Evolutionary conservation across 2,329 filamentous ascomycete genomes (phyloP), one percentile per base, ranked within the genome.

Genomic region (Trichoderma atroviride): DNA sequence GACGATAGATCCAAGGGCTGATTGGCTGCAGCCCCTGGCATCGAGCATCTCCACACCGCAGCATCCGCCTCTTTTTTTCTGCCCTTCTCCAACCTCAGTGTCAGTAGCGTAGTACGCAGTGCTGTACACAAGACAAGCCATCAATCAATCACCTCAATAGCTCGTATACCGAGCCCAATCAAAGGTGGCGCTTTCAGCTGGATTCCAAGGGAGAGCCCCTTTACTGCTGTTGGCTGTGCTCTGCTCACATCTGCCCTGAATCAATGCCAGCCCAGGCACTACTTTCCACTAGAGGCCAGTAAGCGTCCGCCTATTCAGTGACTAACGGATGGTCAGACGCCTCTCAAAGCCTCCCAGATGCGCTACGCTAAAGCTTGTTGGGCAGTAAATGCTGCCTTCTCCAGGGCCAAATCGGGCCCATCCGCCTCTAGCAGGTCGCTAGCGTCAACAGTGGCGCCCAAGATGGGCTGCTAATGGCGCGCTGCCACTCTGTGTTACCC

Each of bases 21-120:
- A 66, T 66, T 58, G 63, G 63, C 53, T 43, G 63, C 63, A 50
- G 53, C 53, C 63, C 63, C 63, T 62, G 43, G 59, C 55, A 22
- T 57, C 19, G 27, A 29, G 29, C 31, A 50, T 35, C 43, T 29
- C 59, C 59, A n/a, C 55, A 57, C 29, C 29, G 55, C 55, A 57
- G 22, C 55, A 57, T n/a, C 40, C 40, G 55, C 19, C 31, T 2
- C 19, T n/a, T 14, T n/a, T 19, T 56, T 56, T 9, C 16, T 35
- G 33, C 43, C 16, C 16, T 43, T 43, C 37, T 2, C 37, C 37
- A 43, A 43, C 16, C 14, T 37, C 35, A 37, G 37, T 19, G 14
- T 16, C 14, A n/a, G 19, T n/a, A 40, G 33, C 35, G 35, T 35
- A 40, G 35, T 40, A 16, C 35, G 13, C 33, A 37, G 19, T 43